phyloP scores from a whole-genome alignment of 768 basidiomycete genomes.

The Neoboletus magnificus region DNA sequence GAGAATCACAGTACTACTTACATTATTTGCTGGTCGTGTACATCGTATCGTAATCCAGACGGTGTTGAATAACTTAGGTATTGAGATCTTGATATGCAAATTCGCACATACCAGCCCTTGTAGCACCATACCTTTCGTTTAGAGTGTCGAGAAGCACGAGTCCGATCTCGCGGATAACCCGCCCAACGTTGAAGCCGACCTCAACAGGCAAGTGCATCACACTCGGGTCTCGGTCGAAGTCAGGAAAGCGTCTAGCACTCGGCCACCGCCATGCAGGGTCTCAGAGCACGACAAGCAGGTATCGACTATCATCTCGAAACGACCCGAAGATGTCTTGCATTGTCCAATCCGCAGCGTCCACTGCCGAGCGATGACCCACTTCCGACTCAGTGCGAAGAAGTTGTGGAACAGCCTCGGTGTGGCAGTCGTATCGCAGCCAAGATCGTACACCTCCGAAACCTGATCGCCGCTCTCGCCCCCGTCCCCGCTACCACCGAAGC shows the following conservation, averaged over 20 bases:
- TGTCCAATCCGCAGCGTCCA: constrained; percentile 1
- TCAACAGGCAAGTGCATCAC: background rate
- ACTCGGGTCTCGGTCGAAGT: background rate
- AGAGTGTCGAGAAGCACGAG: background rate
- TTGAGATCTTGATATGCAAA: no score
- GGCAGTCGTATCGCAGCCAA: constrained; percentile 16
- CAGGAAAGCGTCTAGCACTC: background rate
- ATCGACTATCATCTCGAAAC: constrained; percentile 22
- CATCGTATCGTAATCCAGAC: background rate
- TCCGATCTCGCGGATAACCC: background rate
- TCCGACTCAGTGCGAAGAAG: background rate
- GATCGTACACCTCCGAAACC: constrained; percentile 16
- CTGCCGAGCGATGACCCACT: background rate
- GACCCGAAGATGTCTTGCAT: constrained; percentile 15
- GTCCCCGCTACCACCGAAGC: constrained; percentile 20
- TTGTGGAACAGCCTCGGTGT: constrained; percentile 5
- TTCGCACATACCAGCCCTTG: no score
- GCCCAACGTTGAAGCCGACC: background rate
- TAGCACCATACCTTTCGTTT: background rate
- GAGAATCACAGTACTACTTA: background rate
- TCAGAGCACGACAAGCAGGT: constrained; percentile 13
- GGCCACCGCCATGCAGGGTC: constrained; percentile 1
- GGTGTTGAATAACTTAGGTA: constrained; percentile 1
- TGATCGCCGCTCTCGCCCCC: constrained; percentile 19
- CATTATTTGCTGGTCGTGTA: no score